These are phyloP conservation scores for Aspergillus sp. DNA, from an alignment of 2,329 filamentous ascomycete species.

Conservation along the genomic window DNA sequence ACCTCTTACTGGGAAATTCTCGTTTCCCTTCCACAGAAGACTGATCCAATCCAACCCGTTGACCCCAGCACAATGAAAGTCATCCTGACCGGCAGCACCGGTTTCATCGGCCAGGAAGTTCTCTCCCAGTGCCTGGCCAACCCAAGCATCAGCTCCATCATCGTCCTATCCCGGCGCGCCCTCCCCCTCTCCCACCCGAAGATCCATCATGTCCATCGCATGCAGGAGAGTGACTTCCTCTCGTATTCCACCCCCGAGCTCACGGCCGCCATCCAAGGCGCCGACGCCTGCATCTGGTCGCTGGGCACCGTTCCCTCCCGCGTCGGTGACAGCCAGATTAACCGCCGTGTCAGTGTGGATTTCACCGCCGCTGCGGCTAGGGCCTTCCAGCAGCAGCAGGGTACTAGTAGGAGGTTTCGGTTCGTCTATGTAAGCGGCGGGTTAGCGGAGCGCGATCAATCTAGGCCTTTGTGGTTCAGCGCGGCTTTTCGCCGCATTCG, in stretches of 20 bases:
- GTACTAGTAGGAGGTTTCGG: slow-evolving; percentile 25
- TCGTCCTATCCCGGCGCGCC: slow-evolving; percentile 43
- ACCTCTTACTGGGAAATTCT: no score
- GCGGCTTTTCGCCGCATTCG: slow-evolving; percentile 17
- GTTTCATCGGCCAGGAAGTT: slow-evolving; percentile 47
- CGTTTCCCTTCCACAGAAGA: no score
- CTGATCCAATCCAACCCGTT: no score
- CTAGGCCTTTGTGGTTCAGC: slow-evolving; percentile 29
- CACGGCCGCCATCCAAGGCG: slow-evolving; percentile 33
- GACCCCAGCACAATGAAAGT: slow-evolving; percentile 49
- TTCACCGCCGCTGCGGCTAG: no score
- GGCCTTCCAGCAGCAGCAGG: slow-evolving; percentile 16
- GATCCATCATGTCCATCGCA: slow-evolving; percentile 44
- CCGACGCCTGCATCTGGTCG: slow-evolving; percentile 40
- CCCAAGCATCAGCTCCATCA: slow-evolving; percentile 42
- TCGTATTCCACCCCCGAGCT: slow-evolving; percentile 39
- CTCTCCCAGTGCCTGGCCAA: slow-evolving; percentile 44
- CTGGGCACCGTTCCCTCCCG: slow-evolving; percentile 17
- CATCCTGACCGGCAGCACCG: slow-evolving; percentile 51
- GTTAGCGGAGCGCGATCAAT: slow-evolving; percentile 32
- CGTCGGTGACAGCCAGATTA: slow-evolving; percentile 12
- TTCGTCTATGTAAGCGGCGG: slow-evolving; percentile 35
- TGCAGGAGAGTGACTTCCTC: slow-evolving; percentile 47
- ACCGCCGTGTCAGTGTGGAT: no score
- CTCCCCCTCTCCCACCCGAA: slow-evolving; percentile 34